These are phyloP conservation scores for Calonectria multiphialidica DNA, from an alignment of 2,329 filamentous ascomycete genomes.

Conservation along the genomic window DNA sequence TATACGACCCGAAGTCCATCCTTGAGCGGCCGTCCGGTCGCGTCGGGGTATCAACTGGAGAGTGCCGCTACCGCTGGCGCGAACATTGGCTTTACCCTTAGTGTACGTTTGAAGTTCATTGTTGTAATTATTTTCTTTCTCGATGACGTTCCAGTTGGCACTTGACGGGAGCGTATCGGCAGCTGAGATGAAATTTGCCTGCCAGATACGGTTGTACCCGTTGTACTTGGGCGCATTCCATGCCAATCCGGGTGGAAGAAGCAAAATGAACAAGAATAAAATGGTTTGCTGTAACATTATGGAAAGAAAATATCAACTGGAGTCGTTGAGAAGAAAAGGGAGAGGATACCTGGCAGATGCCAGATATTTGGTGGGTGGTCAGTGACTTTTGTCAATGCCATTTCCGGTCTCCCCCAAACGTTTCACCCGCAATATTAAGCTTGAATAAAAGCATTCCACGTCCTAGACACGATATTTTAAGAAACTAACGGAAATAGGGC, in stretches of 20 bases:
- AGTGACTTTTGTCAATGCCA: background rate
- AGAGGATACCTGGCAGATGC: background rate
- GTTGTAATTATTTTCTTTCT: constrained; percentile 59
- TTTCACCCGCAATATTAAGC: background rate
- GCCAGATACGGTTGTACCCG: constrained; percentile 56
- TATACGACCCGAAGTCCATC: constrained; percentile 68
- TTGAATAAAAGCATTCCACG: background rate
- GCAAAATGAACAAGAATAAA: constrained; percentile 26
- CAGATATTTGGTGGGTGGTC: background rate
- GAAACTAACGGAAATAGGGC: background rate
- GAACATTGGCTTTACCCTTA: constrained; percentile 59
- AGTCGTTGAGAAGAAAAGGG: background rate
- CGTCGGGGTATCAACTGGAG: constrained; percentile 64
- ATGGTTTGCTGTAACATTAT: background rate
- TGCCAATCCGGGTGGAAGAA: constrained; percentile 49
- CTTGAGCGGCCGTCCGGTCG: constrained; percentile 46
- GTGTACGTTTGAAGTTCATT: constrained; percentile 65
- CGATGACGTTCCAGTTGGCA: constrained; percentile 56
- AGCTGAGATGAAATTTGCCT: constrained; percentile 56
- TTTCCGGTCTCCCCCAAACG: background rate
- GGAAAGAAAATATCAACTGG: too few species aligned
- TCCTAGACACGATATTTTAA: too few species aligned
- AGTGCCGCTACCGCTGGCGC: constrained; percentile 62
- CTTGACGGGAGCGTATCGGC: constrained; percentile 49
- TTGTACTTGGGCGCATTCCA: constrained; percentile 53